Evolutionary conservation across 805 yeast species (phyloP).

Genomic region (Starmera caribaea): DNA sequence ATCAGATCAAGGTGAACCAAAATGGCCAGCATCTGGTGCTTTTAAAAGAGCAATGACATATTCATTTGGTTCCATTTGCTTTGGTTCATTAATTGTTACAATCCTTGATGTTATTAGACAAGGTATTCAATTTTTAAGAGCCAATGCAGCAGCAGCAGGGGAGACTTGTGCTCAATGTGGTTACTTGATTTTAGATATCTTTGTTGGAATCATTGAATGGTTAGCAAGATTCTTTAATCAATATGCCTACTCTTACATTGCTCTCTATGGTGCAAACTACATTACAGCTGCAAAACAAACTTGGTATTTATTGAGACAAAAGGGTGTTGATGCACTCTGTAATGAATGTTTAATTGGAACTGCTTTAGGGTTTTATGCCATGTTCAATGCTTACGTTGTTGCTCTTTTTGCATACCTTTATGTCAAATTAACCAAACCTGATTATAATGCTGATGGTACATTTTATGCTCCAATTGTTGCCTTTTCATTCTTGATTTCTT

Average conservation of each 20-base stretch:
- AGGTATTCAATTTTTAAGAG: constrained; percentile 40
- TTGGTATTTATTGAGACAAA: constrained; percentile 62
- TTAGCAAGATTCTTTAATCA: constrained; percentile 77
- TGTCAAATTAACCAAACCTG: constrained; percentile 58
- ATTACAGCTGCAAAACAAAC: constrained; percentile 72
- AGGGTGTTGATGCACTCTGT: constrained; percentile 77
- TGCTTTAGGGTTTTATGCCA: constrained; percentile 66
- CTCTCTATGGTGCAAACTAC: constrained; percentile 78
- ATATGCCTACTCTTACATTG: constrained; percentile 81
- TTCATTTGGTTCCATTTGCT: constrained; percentile 85
- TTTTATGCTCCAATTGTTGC: constrained; percentile 70
- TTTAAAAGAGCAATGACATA: constrained; percentile 72
- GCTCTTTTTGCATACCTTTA: constrained; percentile 56
- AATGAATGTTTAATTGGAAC: constrained; percentile 78
- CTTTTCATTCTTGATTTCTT: constrained; percentile 60
- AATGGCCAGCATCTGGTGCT: constrained; percentile 71
- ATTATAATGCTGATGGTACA: constrained; percentile 46
- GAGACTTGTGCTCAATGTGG: constrained; percentile 44
- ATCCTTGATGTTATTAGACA: constrained; percentile 59
- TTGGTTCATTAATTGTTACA: constrained; percentile 70
- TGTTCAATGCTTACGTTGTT: constrained; percentile 62
- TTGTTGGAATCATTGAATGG: constrained; percentile 68
- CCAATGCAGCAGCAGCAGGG: constrained; percentile 40
- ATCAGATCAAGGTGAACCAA: constrained; percentile 73
- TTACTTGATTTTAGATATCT: constrained; percentile 43